Base-by-base conservation (phyloP, 2,329 filamentous ascomycete genomes). In the Calonectria honghensis region DNA sequence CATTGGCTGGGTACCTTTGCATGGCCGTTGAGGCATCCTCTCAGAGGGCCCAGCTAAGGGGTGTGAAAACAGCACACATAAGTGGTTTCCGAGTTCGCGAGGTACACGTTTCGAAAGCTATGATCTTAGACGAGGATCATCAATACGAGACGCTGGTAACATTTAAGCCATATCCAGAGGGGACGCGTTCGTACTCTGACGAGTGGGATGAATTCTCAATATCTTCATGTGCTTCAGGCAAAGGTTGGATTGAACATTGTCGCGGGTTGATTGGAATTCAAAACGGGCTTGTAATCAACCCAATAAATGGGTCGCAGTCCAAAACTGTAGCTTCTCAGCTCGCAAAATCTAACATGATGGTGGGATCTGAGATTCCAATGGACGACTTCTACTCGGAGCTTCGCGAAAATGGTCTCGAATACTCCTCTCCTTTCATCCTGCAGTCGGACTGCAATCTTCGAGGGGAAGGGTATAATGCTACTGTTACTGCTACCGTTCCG, bases 211-310 rank as follows among this genome's bases (percentile, higher is more conserved):
- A 91, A 78, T 92, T 93, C 81, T 83, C 85, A 2, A 89, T 93
- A 31, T 89, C 86, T 61, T 91, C 90, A 0, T 91, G 87, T 87
- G 87, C 86, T 0, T 85, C 86, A 20, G 85, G 82, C 11, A 85
- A 88, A 45, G 88, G 89, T 14, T 93, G 91, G 91, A 87, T 88
- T 0, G 89, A 92, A 78, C 89, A 93, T 78, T 92, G 90, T 79
- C 85, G 87, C 65, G 89, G 90, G 18, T 83, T 90, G 4, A 84
- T 92, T 13, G 82, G 85, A 7, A 85, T 88, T 29, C 77, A 80
- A 20, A 80, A 80, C 52, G 64, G 68, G 11, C 61, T 31, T 2
- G 35, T 64, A 1, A 48, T 51, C 13, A 82, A 84, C 45, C 73
- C 81, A 0, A 78, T 83, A 10, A 70, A 72, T 29, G 51, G 51